phyloP scores from a whole-genome alignment of 1,284 basidiomycete species.

The Bothia castanella region DNA sequence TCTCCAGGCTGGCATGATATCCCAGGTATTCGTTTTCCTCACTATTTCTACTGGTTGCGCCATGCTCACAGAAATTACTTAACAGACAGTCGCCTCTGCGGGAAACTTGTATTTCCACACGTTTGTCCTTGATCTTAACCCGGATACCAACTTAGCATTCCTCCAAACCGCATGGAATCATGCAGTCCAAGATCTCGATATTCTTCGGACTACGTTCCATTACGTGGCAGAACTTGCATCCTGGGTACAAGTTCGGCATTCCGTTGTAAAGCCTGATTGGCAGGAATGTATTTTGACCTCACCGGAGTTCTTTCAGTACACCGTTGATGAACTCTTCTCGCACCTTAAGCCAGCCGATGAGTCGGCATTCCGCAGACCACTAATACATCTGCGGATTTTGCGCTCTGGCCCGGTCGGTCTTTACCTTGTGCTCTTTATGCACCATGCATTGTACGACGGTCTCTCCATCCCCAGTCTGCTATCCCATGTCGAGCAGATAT shows the following conservation, averaged over 20 bases:
- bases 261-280: slow-evolving; percentile 36
- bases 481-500: slow-evolving; percentile 34
- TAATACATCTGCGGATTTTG: slow-evolving; percentile 37
- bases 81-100: slow-evolving; percentile 44
- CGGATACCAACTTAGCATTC: slow-evolving; percentile 27
- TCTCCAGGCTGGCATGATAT: slow-evolving; percentile 49
- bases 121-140: slow-evolving; percentile 40
- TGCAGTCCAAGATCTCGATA: slow-evolving; percentile 34
- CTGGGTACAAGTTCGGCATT: slow-evolving; percentile 47
- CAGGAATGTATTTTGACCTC: slow-evolving; percentile 17
- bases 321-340: slow-evolving; percentile 21
- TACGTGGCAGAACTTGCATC: slow-evolving; percentile 37
- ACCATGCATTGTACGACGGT: slow-evolving; percentile 53
- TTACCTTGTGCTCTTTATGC: slow-evolving; percentile 42
- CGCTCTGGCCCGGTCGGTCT: slow-evolving; percentile 14
- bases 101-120: slow-evolving; percentile 46
- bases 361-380: slow-evolving; percentile 32
- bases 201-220: slow-evolving; percentile 48
- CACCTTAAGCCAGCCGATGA: slow-evolving; percentile 23
- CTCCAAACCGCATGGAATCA: slow-evolving; percentile 39
- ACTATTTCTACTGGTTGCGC: background rate
- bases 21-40: slow-evolving; percentile 37
- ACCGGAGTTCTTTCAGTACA: slow-evolving; percentile 12
- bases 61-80: background rate
- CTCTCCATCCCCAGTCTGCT: slow-evolving; percentile 40